Evolutionary conservation across 2,329 filamentous ascomycete genomes (phyloP).

Genomic region (Fusarium sp.): DNA sequence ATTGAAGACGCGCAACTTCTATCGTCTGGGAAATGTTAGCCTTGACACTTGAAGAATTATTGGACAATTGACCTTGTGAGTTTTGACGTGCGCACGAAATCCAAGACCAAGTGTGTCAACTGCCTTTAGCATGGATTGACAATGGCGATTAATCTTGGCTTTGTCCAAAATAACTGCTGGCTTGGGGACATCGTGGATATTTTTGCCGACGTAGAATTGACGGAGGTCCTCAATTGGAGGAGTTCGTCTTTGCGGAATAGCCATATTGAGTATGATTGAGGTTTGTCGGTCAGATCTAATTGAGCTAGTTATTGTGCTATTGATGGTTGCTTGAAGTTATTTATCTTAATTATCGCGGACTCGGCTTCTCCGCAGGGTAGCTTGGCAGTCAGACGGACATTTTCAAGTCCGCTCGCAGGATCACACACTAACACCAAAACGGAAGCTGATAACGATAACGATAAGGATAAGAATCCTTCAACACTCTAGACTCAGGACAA

Average conservation of each 20-base stretch:
- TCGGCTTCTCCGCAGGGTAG: background rate
- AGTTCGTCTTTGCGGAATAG: conserved; percentile 33
- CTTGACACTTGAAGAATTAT: accelerated
- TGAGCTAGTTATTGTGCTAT: too few species aligned
- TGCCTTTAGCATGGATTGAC: conserved; percentile 65
- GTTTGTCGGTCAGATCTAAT: accelerated
- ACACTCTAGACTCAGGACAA: background rate
- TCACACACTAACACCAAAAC: accelerated
- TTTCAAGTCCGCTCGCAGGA: background rate
- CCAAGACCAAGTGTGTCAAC: conserved; percentile 59
- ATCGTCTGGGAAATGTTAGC: conserved; percentile 56
- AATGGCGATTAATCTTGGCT: conserved; percentile 65
- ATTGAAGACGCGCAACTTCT: conserved; percentile 65
- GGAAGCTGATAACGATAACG: background rate
- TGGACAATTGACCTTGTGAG: conserved; percentile 64
- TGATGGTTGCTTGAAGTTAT: too few species aligned
- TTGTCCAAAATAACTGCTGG: conserved; percentile 68
- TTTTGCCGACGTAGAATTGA: conserved; percentile 45
- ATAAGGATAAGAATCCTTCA: background rate
- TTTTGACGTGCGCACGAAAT: conserved; percentile 73
- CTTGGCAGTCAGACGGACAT: background rate
- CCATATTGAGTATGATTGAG: conserved; percentile 7
- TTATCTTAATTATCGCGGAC: too few species aligned
- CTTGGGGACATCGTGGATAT: conserved; percentile 56
- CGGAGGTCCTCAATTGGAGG: conserved; percentile 29